Percentiles rank a stretch among this genome's conserved stretches.
phyloP scores from a whole-genome alignment of 2,329 filamentous ascomycete species.

The Tympanopsis confertula region DNA sequence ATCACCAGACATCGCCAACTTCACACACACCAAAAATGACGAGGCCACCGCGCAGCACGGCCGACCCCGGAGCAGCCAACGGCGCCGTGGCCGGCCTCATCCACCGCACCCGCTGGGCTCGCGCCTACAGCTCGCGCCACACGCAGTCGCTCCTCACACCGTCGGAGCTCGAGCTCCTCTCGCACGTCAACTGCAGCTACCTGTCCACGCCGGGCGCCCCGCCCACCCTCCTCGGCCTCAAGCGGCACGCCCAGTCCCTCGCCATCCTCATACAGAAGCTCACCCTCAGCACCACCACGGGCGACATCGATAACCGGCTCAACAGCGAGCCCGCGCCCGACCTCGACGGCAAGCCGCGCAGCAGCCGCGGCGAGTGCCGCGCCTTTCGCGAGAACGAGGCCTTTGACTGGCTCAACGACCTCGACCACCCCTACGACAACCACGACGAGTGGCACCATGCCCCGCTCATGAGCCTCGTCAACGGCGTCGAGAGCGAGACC shows the following conservation, averaged over 20 bases:
- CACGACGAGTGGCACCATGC: conserved; percentile 32
- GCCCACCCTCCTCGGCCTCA: conserved; percentile 43
- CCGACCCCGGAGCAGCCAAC: too few species aligned
- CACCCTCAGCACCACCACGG: conserved; percentile 20
- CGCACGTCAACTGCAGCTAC: conserved; percentile 44
- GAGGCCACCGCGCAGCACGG: too few species aligned
- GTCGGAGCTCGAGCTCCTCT: conserved; percentile 17
- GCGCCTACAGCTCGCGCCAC: conserved; percentile 26
- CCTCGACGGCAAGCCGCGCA: conserved; percentile 2
- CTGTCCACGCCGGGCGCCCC: conserved; percentile 37
- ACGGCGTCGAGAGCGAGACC: conserved; percentile 28
- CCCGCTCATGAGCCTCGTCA: conserved; percentile 32
- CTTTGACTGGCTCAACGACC: conserved; percentile 44
- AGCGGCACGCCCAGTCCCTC: conserved; percentile 48
- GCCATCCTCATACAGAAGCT: conserved; percentile 36
- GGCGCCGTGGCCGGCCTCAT: conserved; percentile 17
- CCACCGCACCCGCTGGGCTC: conserved; percentile 24
- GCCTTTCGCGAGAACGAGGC: conserved; percentile 30
- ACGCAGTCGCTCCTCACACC: conserved; percentile 18
- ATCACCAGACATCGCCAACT: too few species aligned
- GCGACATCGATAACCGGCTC: conserved; percentile 11
- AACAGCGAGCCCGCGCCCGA: conserved; percentile 9
- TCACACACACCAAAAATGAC: too few species aligned
- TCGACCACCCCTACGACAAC: conserved; percentile 34
- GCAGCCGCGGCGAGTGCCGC: conserved; percentile 2